Evolutionary conservation across 495 filamentous ascomycete genomes (phyloP), one percentile per base, ranked within the genome.

Genomic region (Delitschia confertaspora): DNA sequence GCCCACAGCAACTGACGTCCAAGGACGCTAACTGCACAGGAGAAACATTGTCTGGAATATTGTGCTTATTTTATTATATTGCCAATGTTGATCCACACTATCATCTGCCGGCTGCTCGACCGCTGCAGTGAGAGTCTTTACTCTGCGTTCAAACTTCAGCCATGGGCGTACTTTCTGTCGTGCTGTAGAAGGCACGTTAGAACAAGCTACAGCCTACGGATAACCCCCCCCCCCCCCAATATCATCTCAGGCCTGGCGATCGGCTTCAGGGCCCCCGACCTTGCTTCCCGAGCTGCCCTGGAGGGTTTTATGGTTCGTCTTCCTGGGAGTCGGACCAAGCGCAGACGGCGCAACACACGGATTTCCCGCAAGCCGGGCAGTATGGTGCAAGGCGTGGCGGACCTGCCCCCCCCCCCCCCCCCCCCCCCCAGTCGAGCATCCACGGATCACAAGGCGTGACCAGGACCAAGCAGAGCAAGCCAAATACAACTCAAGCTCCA

Each of bases 221-320:
- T 19, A 19, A 13, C 20, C 29, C 39, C 39, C 8, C 6, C 25
- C 14, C n/a, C 26, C 8, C 22, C 35, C 8, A 7, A 9, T 24
- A 42, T 32, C 19, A 17, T 32, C 24, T 42, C 38, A 41, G 46
- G 33, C 38, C 27, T 51, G 42, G 33, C 42, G 49, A 53, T 53
- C 49, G 37, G 26, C 49, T 31, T 53, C 49, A 53, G 43, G 49
- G 49, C 42, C 47, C 48, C 49, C 49, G 43, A 53, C 53, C 53
- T 57, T 45, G 53, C 53, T 57, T 57, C 53, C 53, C 53, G 53
- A 38, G 19, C 27, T 46, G 29, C 36, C 49, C 53, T 53, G 52
- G 49, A 53, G 49, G 53, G 53, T 53, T 25, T 33, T 33, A n/a
- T 18, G 40, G 16, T n/a, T 33, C 33, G 7, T 18, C 40, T 38